Conservation (phyloP, 345 rosid genomes). For the Eutrema yunnanense region DNA sequence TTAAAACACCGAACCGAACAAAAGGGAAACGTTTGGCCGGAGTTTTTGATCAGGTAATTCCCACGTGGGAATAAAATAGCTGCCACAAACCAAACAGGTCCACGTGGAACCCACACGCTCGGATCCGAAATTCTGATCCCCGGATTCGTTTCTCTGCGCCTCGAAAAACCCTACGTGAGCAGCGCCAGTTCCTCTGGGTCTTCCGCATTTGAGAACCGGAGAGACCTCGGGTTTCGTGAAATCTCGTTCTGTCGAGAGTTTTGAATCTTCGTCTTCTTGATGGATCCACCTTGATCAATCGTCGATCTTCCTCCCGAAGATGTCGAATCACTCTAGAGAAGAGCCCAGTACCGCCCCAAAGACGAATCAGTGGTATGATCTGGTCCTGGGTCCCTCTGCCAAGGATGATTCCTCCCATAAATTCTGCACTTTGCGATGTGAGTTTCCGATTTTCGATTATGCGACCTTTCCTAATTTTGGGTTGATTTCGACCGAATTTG, state of each 20-base stretch:
- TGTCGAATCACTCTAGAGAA: slow-evolving; percentile 58
- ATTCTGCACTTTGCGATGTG: slow-evolving; percentile 68
- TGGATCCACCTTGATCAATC: slow-evolving; percentile 16
- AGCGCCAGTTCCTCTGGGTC: background rate
- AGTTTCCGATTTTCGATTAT: slow-evolving; percentile 32
- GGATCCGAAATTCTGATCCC: slow-evolving; percentile 16
- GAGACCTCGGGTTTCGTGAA: background rate
- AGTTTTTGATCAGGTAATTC: background rate
- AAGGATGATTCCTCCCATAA: slow-evolving; percentile 52
- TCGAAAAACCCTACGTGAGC: slow-evolving; percentile 21
- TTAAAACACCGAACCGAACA: background rate
- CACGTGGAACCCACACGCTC: background rate
- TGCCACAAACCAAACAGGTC: slow-evolving; percentile 6
- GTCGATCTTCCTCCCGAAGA: slow-evolving; percentile 16
- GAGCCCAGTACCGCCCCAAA: slow-evolving; percentile 64
- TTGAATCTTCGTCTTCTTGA: background rate
- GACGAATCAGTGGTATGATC: slow-evolving; percentile 78
- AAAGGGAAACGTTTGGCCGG: background rate
- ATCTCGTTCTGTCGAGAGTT: background rate
- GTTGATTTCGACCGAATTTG: background rate
- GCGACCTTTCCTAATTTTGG: too few species aligned
- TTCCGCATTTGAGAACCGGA: slow-evolving; percentile 1
- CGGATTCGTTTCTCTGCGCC: slow-evolving; percentile 17
- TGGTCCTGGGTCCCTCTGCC: slow-evolving; percentile 64
- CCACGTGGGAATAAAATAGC: slow-evolving; percentile 18